A percentile compares a stretch with the other conserved stretches of the same genome.
Conservation (phyloP, 176 grass and related monocot genomes). For the Paspalum vaginatum region DNA sequence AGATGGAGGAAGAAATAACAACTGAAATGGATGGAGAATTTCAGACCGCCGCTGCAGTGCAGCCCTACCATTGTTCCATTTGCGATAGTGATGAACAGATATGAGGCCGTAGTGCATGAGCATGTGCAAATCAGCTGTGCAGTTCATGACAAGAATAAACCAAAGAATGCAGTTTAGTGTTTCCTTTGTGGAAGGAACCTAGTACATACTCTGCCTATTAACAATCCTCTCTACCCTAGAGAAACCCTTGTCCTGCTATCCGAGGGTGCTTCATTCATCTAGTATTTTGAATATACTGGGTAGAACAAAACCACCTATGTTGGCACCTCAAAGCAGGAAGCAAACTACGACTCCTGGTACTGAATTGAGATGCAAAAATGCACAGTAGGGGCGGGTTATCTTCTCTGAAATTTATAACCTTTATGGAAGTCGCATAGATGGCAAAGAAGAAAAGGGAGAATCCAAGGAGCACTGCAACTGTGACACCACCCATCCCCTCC, state of each 20-base stretch:
- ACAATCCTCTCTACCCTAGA: not conserved
- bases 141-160: not conserved
- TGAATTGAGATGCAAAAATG: too few species aligned
- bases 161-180: not conserved
- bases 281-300: not conserved
- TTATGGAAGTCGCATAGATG: constrained; percentile 59
- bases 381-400: constrained; percentile 5
- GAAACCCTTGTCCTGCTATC: not conserved
- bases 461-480: constrained; percentile 41
- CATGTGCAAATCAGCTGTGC: too few species aligned
- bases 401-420: constrained; percentile 66
- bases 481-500: constrained; percentile 50
- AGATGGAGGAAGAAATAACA: too few species aligned
- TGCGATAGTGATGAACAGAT: too few species aligned
- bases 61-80: too few species aligned
- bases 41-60: too few species aligned
- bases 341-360: not conserved
- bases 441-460: constrained; percentile 63
- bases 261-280: not conserved
- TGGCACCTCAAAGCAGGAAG: not conserved
- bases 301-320: not conserved
- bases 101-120: too few species aligned
- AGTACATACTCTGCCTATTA: not conserved
- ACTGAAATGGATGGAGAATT: too few species aligned
- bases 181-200: not conserved